Conservation (phyloP, 2,329 filamentous ascomycete genomes). For the Ceratocystis huliohia region DNA sequence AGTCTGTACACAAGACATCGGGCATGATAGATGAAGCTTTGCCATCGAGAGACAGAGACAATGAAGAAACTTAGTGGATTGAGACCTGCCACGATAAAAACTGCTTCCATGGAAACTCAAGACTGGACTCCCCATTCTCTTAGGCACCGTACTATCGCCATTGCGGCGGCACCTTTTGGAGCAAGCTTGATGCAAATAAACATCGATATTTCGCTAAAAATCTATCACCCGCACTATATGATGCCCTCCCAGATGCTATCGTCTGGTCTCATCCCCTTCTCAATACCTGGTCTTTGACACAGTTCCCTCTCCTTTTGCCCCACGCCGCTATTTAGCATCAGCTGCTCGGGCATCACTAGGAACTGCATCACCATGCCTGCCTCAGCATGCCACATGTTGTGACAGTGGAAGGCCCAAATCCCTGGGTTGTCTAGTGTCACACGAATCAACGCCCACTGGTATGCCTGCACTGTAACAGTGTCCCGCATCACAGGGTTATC, state of each 20-base stretch:
- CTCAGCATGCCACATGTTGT: constrained; percentile 46
- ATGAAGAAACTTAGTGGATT: too few species aligned
- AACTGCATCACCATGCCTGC: constrained; percentile 50
- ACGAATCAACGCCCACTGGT: constrained; percentile 42
- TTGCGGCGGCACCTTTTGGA: too few species aligned
- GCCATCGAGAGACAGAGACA: too few species aligned
- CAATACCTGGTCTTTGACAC: constrained; percentile 27
- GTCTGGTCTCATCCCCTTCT: constrained; percentile 27
- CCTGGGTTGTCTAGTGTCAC: constrained; percentile 46
- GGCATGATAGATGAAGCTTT: too few species aligned
- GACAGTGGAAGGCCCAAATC: constrained; percentile 47
- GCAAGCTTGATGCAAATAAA: not conserved
- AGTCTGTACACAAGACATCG: too few species aligned
- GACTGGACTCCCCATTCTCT: too few species aligned
- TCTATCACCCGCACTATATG: not conserved
- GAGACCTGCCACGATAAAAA: too few species aligned
- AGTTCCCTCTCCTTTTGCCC: constrained; percentile 24
- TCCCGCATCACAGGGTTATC: constrained; percentile 30
- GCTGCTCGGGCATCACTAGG: constrained; percentile 24
- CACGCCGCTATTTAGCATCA: not conserved
- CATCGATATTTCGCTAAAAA: not conserved
- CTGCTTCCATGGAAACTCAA: too few species aligned
- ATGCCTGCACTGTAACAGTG: constrained; percentile 40
- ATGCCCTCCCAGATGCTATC: constrained; percentile 31
- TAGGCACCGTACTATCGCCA: too few species aligned